Percentiles rank a stretch among this genome's conserved stretches.
These are phyloP conservation scores for Kockovaella imperatae DNA, from an alignment of 768 basidiomycete species.

Conservation along the genomic window DNA sequence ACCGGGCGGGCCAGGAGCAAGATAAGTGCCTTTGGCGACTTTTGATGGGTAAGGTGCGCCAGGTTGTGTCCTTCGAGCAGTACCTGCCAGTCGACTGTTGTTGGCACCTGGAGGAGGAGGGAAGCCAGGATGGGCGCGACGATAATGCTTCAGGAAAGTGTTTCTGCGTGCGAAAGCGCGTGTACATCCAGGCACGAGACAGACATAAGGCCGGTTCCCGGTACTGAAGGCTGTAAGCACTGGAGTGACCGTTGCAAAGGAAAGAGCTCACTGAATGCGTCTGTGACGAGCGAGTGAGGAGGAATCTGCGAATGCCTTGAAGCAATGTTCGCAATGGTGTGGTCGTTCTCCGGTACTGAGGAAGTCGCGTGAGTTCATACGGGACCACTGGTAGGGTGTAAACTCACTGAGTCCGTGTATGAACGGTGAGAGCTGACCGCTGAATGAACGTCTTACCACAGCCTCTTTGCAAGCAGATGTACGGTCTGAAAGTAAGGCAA, in stretches of 20 bases:
- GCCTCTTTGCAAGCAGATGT: constrained; percentile 18
- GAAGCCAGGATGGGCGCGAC: constrained; percentile 37
- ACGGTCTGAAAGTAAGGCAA: constrained; percentile 40
- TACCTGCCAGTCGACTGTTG: neutral
- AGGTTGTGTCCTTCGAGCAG: too few species aligned
- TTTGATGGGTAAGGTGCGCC: too few species aligned
- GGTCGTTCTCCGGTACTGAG: constrained; percentile 46
- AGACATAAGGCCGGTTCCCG: constrained; percentile 46
- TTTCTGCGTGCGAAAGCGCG: constrained; percentile 45
- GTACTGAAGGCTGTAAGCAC: constrained; percentile 28
- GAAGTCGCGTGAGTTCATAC: constrained; percentile 1
- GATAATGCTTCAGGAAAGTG: constrained; percentile 46
- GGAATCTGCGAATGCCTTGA: constrained; percentile 45
- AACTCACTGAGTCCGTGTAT: constrained; percentile 43
- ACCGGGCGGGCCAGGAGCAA: constrained; percentile 13
- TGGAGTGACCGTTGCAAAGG: neutral
- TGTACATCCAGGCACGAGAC: constrained; percentile 31
- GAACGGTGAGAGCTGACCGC: constrained; percentile 43
- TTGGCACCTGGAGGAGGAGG: constrained; percentile 26
- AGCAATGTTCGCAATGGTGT: constrained; percentile 43
- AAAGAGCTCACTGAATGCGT: constrained; percentile 31
- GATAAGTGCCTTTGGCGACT: too few species aligned
- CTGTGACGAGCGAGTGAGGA: constrained; percentile 45
- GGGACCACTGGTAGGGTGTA: neutral
- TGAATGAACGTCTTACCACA: constrained; percentile 42